Conservation (phyloP, 768 basidiomycete species). For the Calocera viscosa region DNA sequence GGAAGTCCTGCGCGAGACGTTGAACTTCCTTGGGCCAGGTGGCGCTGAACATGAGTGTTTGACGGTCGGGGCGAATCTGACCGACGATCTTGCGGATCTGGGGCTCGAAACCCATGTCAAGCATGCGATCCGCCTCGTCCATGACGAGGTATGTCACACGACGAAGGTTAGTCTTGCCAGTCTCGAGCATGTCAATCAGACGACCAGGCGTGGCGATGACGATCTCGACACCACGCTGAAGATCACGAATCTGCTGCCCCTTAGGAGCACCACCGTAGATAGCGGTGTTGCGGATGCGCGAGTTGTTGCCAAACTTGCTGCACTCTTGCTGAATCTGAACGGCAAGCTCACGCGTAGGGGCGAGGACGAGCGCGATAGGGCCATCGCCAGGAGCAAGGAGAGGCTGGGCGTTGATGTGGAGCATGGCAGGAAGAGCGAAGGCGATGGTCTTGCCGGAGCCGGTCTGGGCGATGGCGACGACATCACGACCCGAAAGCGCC, state of each 20-base stretch:
- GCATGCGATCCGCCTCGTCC: conserved; percentile 99
- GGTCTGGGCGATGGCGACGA: conserved; percentile 94
- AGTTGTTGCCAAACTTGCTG: conserved; percentile 90
- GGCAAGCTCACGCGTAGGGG: conserved; percentile 94
- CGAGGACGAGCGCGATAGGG: conserved; percentile 90
- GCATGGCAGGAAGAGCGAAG: conserved; percentile 96
- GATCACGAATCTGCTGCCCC: conserved; percentile 93
- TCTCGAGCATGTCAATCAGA: conserved; percentile 97
- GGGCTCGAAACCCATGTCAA: conserved; percentile 99
- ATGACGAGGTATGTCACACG: conserved; percentile 96
- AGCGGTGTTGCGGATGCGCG: conserved; percentile 94
- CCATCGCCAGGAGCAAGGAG: conserved; percentile 88
- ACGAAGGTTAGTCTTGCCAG: conserved; percentile 88
- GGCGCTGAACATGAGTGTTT: conserved; percentile 98
- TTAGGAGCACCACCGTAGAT: conserved; percentile 99
- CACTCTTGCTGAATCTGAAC: conserved; percentile 99
- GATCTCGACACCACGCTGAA: conserved; percentile 93
- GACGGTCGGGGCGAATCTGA: conserved; percentile 95
- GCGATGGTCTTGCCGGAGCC: conserved; percentile 98
- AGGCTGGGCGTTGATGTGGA: conserved; percentile 99
- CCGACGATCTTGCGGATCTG: conserved; percentile 97
- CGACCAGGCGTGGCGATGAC: conserved; percentile 99
- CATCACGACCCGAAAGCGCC: conserved; percentile 86
- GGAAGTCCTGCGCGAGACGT: conserved; percentile 91
- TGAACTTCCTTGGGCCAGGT: conserved; percentile 99